A percentile compares a stretch with the other conserved stretches of the same genome.
Evolutionary conservation across 2,329 filamentous ascomycete species (phyloP).

Genomic region (Orbilia quercus): DNA sequence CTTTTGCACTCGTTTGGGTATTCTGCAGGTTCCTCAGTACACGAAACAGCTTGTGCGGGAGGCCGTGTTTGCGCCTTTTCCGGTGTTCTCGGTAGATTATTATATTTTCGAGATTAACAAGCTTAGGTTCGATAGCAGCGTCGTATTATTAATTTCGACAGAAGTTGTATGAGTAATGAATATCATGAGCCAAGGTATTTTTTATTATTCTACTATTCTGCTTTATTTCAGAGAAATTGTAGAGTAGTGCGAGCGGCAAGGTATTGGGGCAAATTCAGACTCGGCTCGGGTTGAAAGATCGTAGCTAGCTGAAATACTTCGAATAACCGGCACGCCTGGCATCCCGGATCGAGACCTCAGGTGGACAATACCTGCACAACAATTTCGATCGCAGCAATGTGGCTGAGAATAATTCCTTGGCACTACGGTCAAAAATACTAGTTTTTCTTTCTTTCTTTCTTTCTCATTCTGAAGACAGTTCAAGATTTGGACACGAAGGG

Average conservation of each 20-base stretch:
- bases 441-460: background rate
- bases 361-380: slow-evolving; percentile 9
- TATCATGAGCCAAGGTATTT: too few relatives aligned
- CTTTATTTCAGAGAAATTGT: too few relatives aligned
- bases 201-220: too few relatives aligned
- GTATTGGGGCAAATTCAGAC: slow-evolving; percentile 33
- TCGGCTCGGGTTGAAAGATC: slow-evolving; percentile 26
- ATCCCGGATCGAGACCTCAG: slow-evolving; percentile 8
- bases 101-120: too few relatives aligned
- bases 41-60: slow-evolving; percentile 37
- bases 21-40: slow-evolving; percentile 14
- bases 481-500: background rate
- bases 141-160: too few relatives aligned
- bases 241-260: background rate
- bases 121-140: too few relatives aligned
- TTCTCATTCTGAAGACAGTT: too few relatives aligned
- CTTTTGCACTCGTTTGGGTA: background rate
- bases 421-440: background rate
- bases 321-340: slow-evolving; percentile 21
- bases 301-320: background rate
- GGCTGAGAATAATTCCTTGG: slow-evolving; percentile 5
- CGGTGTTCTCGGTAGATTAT: too few relatives aligned
- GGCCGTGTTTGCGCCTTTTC: slow-evolving; percentile 8
- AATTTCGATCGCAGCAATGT: slow-evolving; percentile 14
- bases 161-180: too few relatives aligned